These are phyloP conservation scores for Cnidoscolus chayamansa DNA, from an alignment of 441 rosid species.

Conservation along the genomic window DNA sequence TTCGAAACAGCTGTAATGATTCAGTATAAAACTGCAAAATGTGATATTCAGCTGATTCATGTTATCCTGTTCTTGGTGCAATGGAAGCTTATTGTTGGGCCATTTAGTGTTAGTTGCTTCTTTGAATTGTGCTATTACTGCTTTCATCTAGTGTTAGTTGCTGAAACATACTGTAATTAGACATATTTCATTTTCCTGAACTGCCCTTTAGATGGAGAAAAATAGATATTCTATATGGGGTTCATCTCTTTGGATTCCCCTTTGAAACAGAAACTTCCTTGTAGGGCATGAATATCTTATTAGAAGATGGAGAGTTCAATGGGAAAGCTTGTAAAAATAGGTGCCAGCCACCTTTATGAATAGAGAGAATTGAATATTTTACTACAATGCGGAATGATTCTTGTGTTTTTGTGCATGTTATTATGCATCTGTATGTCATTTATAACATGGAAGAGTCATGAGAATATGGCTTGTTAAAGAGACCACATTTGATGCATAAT, in stretches of 20 bases:
- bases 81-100: neutral
- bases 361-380: constrained; percentile 11
- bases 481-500: constrained; percentile 6
- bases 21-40: neutral
- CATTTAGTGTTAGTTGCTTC: neutral
- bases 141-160: neutral
- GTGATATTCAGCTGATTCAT: no score
- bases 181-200: neutral
- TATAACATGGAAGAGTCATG: neutral
- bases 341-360: constrained; percentile 18
- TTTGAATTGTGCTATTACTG: neutral
- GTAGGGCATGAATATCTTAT: neutral
- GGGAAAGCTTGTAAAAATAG: constrained; percentile 13
- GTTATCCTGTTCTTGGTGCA: neutral
- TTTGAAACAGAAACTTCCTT: neutral
- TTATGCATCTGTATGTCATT: neutral
- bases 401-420: neutral
- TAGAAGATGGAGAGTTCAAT: neutral
- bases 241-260: neutral
- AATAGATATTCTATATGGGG: neutral
- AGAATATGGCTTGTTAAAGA: neutral
- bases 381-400: neutral
- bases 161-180: neutral
- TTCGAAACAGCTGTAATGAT: neutral
- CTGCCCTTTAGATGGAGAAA: neutral